Evolutionary conservation across 148 eudicot genomes (phyloP).

Genomic region (Amaranthus hypochondriacus): DNA sequence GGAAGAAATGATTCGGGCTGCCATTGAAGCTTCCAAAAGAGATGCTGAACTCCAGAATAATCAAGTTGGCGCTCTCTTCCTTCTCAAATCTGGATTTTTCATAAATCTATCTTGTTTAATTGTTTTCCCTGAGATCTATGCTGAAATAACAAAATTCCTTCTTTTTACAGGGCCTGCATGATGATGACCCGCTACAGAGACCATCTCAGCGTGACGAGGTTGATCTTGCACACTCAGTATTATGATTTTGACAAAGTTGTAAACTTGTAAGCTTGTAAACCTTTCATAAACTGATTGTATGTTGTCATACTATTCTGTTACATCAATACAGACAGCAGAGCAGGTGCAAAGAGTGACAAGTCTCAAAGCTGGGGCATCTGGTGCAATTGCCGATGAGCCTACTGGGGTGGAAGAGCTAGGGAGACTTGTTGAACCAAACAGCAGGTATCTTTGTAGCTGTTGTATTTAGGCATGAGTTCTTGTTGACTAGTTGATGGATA

Average conservation of each 20-base stretch:
- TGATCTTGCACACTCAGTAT: constrained; percentile 62
- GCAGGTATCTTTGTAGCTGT: constrained; percentile 40
- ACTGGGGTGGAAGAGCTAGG: constrained; percentile 38
- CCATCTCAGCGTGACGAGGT: constrained; percentile 45
- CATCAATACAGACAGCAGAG: constrained; percentile 62
- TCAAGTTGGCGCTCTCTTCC: constrained; percentile 24
- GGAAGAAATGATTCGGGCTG: constrained; percentile 97
- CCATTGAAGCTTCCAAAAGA: constrained; percentile 89
- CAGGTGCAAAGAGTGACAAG: constrained; percentile 44
- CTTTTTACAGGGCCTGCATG: constrained; percentile 35
- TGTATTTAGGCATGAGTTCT: not conserved
- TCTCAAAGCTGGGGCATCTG: constrained; percentile 39
- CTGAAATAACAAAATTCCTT: not conserved
- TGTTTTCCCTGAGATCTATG: not conserved
- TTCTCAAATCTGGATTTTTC: not conserved
- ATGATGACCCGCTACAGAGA: constrained; percentile 35
- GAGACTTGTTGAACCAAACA: constrained; percentile 34
- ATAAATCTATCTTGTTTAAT: constrained; percentile 16
- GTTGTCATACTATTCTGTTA: not conserved
- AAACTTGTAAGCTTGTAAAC: not conserved
- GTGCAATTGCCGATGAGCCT: constrained; percentile 31
- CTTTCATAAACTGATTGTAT: not conserved
- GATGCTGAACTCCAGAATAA: constrained; percentile 51
- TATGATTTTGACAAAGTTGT: not conserved
- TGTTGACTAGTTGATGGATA: not conserved